Conservation (phyloP, 495 filamentous ascomycete genomes). For the Penicillium daleae region DNA sequence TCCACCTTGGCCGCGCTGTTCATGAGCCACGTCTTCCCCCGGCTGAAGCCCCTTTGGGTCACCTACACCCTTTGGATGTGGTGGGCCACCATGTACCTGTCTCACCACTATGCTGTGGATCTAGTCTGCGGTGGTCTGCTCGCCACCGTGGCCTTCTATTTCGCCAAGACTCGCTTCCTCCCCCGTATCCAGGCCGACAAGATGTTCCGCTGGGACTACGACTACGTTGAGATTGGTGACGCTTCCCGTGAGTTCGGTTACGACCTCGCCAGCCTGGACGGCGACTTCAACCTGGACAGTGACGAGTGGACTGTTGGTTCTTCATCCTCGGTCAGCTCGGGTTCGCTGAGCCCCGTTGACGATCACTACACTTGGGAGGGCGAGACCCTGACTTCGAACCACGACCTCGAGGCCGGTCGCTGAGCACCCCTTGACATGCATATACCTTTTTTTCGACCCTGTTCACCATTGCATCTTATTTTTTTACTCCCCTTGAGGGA, state of each 20-base stretch:
- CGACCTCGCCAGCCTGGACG: constrained; percentile 57
- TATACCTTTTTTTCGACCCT: constrained; percentile 31
- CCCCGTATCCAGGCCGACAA: constrained; percentile 82
- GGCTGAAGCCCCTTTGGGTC: constrained; percentile 72
- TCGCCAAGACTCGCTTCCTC: constrained; percentile 77
- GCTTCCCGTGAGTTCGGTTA: constrained; percentile 57
- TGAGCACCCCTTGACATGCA: constrained; percentile 34
- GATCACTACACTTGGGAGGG: constrained; percentile 66
- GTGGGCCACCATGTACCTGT: constrained; percentile 99
- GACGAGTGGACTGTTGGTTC: constrained; percentile 78
- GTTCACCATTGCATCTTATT: constrained; percentile 30
- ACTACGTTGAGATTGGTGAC: constrained; percentile 84
- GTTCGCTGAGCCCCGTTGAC: constrained; percentile 63
- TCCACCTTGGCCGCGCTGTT: constrained; percentile 90
- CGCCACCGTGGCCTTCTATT: constrained; percentile 78
- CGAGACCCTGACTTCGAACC: constrained; percentile 59
- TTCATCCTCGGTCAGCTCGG: constrained; percentile 69
- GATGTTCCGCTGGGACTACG: constrained; percentile 90
- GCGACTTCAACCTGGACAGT: constrained; percentile 60
- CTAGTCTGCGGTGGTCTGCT: constrained; percentile 83
- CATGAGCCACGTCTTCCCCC: constrained; percentile 87
- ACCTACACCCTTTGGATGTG: constrained; percentile 88
- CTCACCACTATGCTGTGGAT: constrained; percentile 95
- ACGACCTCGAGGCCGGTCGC: constrained; percentile 55
- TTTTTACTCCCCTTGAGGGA: constrained; percentile 32